Percentiles rank a stretch among this genome's conserved stretches.
These are phyloP conservation scores for Aspergillus saccharolyticus DNA, from an alignment of 495 filamentous ascomycete species.

Conservation along the genomic window DNA sequence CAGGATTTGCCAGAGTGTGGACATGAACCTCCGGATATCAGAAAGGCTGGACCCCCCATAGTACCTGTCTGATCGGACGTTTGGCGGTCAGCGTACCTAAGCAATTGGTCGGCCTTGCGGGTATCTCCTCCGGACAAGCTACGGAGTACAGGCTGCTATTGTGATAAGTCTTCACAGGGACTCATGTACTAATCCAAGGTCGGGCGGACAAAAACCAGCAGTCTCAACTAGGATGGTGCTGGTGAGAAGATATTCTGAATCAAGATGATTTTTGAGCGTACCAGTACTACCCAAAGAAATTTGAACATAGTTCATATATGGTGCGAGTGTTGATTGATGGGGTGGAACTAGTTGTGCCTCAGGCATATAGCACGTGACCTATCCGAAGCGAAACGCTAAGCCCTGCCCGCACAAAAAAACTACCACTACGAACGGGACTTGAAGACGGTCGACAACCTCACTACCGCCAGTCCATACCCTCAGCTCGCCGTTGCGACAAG, in stretches of 20 bases:
- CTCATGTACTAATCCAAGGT: too few species aligned
- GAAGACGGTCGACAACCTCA: slow-evolving; percentile 39
- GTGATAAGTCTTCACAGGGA: not conserved
- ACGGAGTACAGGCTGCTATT: not conserved
- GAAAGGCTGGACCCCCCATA: too few species aligned
- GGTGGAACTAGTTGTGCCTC: slow-evolving; percentile 8
- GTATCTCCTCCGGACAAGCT: not conserved
- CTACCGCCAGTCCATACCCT: slow-evolving; percentile 35
- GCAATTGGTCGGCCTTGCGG: not conserved
- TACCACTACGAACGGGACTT: slow-evolving; percentile 23
- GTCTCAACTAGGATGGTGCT: too few species aligned
- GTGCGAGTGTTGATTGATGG: not conserved
- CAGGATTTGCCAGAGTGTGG: too few species aligned
- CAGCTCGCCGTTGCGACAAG: slow-evolving; percentile 48
- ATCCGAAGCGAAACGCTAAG: slow-evolving; percentile 42
- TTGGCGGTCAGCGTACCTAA: not conserved
- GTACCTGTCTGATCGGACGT: not conserved
- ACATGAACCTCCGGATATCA: too few species aligned
- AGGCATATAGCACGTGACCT: slow-evolving; percentile 41
- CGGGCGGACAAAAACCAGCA: too few species aligned
- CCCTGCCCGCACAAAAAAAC: slow-evolving; percentile 46
- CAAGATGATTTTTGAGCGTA: too few species aligned
- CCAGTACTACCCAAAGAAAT: too few species aligned
- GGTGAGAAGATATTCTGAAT: too few species aligned
- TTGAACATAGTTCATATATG: too few species aligned